These are phyloP conservation scores for Chlorella sp. DNA, from an alignment of 139 green algal genomes.

Conservation along the genomic window DNA sequence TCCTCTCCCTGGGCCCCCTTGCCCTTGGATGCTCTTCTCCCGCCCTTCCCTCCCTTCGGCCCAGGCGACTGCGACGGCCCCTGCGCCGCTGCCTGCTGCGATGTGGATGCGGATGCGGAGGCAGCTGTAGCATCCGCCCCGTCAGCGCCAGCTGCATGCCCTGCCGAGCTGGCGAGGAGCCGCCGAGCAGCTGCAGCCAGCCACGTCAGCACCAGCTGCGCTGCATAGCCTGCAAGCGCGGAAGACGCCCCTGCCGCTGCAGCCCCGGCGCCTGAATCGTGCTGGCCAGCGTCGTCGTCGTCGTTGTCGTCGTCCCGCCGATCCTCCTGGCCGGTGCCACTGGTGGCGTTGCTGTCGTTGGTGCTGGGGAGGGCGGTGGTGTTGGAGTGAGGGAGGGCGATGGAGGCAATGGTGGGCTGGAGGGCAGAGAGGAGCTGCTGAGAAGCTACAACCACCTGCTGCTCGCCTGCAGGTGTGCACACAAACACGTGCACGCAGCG, in stretches of 20 bases:
- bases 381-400: slow-evolving; percentile 1
- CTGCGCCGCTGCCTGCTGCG: no score
- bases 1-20: neutral
- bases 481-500: neutral
- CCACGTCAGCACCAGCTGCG: slow-evolving; percentile 46
- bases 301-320: neutral
- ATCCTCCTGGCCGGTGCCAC: neutral
- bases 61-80: no score
- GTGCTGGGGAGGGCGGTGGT: no score
- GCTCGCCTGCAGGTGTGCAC: neutral
- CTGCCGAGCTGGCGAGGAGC: no score
- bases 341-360: neutral
- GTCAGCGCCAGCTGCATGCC: no score
- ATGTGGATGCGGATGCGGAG: no score
- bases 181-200: slow-evolving; percentile 31
- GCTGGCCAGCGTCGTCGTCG: neutral
- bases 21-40: no score
- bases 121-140: no score
- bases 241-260: neutral
- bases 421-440: slow-evolving; percentile 25
- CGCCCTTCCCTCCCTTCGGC: no score
- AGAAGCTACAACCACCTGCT: slow-evolving; percentile 25
- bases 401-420: slow-evolving; percentile 20
- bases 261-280: neutral
- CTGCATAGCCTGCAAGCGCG: slow-evolving; percentile 33